These are phyloP conservation scores for Fusarium citri DNA, from an alignment of 2,329 filamentous ascomycete species.

Conservation along the genomic window DNA sequence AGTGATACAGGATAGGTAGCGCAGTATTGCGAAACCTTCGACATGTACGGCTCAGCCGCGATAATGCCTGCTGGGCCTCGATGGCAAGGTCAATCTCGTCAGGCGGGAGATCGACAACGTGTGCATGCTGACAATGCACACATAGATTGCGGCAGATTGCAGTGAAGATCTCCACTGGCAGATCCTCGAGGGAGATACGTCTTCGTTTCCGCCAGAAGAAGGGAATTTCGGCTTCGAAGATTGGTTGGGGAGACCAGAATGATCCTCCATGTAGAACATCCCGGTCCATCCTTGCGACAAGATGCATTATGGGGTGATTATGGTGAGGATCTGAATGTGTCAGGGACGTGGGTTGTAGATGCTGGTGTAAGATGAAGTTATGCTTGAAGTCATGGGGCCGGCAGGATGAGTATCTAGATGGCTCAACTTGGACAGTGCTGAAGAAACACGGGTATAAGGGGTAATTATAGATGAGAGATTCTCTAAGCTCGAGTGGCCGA, in stretches of 20 bases:
- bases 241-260: conserved; percentile 27
- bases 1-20: conserved; percentile 45
- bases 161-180: conserved; percentile 45
- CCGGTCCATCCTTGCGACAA: conserved; percentile 38
- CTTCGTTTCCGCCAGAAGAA: conserved; percentile 25
- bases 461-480: not conserved
- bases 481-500: not conserved
- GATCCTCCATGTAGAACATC: conserved; percentile 38
- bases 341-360: conserved; percentile 20
- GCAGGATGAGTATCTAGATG: conserved; percentile 2
- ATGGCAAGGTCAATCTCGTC: conserved; percentile 38
- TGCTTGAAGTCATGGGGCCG: not conserved
- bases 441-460: not conserved
- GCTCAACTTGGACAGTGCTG: conserved; percentile 2
- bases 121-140: conserved; percentile 42
- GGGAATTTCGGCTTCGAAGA: conserved; percentile 19
- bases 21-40: conserved; percentile 37
- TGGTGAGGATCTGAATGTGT: conserved; percentile 1
- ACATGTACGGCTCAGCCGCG: conserved; percentile 45
- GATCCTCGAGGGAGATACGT: conserved; percentile 34
- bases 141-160: conserved; percentile 45
- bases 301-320: conserved; percentile 38
- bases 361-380: not conserved
- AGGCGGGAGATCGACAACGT: conserved; percentile 44
- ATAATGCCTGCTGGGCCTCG: conserved; percentile 43